Base-by-base conservation (phyloP, 139 green algal species). In the Chlamydomonas sp. region DNA sequence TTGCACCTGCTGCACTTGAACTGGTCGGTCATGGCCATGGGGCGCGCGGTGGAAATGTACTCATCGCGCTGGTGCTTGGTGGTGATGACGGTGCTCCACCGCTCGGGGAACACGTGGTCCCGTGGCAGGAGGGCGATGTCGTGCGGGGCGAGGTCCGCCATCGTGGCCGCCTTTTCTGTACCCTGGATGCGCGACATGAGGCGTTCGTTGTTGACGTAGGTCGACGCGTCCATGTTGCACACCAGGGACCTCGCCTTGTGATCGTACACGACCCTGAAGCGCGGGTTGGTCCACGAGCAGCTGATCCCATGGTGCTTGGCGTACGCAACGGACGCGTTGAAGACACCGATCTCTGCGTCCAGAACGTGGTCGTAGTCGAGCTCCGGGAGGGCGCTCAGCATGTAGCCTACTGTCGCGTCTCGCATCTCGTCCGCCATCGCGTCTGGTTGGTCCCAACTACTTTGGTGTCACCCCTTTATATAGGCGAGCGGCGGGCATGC, bases 1-100 rank as follows among this genome's bases (percentile, higher is more conserved):
- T 62, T 39, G 65, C 65, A 71, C 16, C 65, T 43, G 5, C 43
- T 22, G 43, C 65, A 71, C 16, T 30, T 26, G 65, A 49, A 71
- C 24, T 63, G 13, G 65, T 62, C 28, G 28, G 65, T 71, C 39
- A 48, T 71, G 26, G 65, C 65, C 28, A n/a, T 26, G 6, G 65
- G 65, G n/a, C 34, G 37, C 28, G 38, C 39, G 39, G 26, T n/a
- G 20, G 8, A n/a, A 8, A 67, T n/a, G 65, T 71, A 62, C 39
- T 38, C 39, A 28, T 71, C 65, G 22, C 47, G 20, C 26, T 34
- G 26, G 24, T 3, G 6, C 65, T 71, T 71, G 13, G 5, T 26
- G 13, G 47, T 26, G 29, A 71, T 4, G 28, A 61, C 13, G 5
- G 61, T 5, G 3, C 28, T 50, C 65, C 65, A 71, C 31, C 26